These are phyloP conservation scores for Elongisporangium prolatum DNA, from an alignment of 352 stramenopile genomes.

Conservation along the genomic window DNA sequence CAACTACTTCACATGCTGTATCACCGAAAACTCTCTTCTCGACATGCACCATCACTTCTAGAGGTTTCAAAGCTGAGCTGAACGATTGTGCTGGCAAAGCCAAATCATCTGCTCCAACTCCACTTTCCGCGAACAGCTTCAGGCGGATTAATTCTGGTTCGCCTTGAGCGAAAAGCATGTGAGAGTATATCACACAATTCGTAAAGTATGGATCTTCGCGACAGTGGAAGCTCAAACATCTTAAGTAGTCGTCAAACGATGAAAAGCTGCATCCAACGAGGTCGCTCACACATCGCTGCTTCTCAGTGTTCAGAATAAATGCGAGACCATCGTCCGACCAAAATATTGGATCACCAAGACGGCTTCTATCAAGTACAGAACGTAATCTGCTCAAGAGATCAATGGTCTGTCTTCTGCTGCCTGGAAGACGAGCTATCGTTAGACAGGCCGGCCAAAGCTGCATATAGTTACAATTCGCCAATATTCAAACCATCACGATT, in stretches of 20 bases:
- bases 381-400: neutral
- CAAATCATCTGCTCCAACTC: constrained; percentile 7
- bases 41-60: constrained; percentile 51
- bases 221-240: constrained; percentile 18
- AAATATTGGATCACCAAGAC: neutral
- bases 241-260: constrained; percentile 16
- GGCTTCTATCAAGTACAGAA: neutral
- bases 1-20: constrained; percentile 27
- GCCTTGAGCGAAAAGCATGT: constrained; percentile 18
- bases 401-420: neutral
- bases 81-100: constrained; percentile 30
- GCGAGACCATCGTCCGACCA: neutral
- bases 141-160: constrained; percentile 11
- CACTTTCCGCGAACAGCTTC: constrained; percentile 1
- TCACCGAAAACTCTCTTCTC: constrained; percentile 6
- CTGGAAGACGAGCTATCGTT: neutral
- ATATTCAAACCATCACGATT: neutral
- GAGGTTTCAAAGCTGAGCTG: constrained; percentile 32
- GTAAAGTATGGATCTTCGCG: constrained; percentile 9
- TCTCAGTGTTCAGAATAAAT: neutral
- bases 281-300: neutral
- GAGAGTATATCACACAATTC: constrained; percentile 12
- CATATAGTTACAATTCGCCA: neutral
- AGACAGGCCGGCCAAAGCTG: neutral
- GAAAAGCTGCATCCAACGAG: constrained; percentile 2